These are phyloP conservation scores for Phytophthora pluvialis DNA, from an alignment of 352 stramenopile species.

Conservation along the genomic window DNA sequence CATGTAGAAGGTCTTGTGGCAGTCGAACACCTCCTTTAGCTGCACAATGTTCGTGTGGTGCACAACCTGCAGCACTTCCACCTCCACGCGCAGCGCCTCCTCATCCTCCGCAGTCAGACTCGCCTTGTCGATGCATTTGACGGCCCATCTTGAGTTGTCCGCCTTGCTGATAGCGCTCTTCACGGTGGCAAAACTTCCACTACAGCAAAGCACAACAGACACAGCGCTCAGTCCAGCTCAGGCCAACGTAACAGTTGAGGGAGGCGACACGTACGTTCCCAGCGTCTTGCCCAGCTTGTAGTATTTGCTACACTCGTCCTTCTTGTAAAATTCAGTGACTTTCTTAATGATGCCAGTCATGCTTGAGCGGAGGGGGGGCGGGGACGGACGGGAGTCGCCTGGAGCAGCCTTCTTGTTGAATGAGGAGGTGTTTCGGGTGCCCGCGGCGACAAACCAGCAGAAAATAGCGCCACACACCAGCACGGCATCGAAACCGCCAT, in stretches of 20 bases:
- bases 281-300: constrained; percentile 91
- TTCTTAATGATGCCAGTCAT: constrained; percentile 89
- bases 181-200: constrained; percentile 87
- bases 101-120: constrained; percentile 82
- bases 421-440: constrained; percentile 24
- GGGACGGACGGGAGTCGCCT: constrained; percentile 3
- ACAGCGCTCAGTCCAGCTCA: background rate
- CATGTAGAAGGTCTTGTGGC: constrained; percentile 92
- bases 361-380: background rate
- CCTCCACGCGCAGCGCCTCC: constrained; percentile 82
- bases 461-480: too few relatives aligned
- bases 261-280: constrained; percentile 71
- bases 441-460: too few relatives aligned
- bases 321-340: constrained; percentile 89
- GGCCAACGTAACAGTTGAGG: background rate
- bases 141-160: constrained; percentile 79
- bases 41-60: constrained; percentile 90
- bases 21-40: constrained; percentile 90
- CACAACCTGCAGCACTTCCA: constrained; percentile 83
- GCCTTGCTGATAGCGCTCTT: constrained; percentile 82
- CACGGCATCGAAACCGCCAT: background rate
- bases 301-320: constrained; percentile 88
- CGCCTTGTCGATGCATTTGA: constrained; percentile 89
- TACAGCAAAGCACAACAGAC: constrained; percentile 25
- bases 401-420: constrained; percentile 29